These are phyloP conservation scores for Ramaria sp. DNA, from an alignment of 768 basidiomycete species.

Conservation along the genomic window DNA sequence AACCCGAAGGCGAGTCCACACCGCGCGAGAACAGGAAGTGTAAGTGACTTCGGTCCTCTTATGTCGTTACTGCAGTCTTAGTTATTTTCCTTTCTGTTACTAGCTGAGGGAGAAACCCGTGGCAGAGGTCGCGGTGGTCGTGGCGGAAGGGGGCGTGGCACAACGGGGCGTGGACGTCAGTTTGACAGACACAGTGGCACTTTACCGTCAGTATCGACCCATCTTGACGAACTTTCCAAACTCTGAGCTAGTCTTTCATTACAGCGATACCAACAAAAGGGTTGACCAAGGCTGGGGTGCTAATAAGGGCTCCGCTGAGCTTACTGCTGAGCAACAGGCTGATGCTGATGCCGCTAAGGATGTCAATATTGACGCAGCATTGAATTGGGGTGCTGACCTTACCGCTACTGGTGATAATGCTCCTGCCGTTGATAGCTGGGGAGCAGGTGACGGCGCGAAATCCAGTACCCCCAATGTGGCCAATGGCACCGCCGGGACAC, in stretches of 20 bases:
- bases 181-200: constrained; percentile 84
- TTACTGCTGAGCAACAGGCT: constrained; percentile 71
- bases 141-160: constrained; percentile 35
- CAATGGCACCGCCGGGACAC: constrained; percentile 21
- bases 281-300: constrained; percentile 93
- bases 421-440: constrained; percentile 22
- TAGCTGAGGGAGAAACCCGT: constrained; percentile 34
- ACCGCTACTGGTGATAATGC: constrained; percentile 1
- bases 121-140: constrained; percentile 35
- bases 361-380: constrained; percentile 15
- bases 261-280: constrained; percentile 90
- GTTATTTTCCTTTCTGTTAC: not conserved
- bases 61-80: not conserved
- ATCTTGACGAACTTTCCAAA: not conserved
- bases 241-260: not conserved
- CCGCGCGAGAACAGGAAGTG: constrained; percentile 9
- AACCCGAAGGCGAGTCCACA: constrained; percentile 14
- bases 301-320: constrained; percentile 76
- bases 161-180: constrained; percentile 54
- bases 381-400: constrained; percentile 26
- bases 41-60: not conserved
- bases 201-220: constrained; percentile 47
- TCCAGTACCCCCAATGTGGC: constrained; percentile 22
- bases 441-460: constrained; percentile 20
- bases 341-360: constrained; percentile 58